A percentile compares a stretch with the other conserved stretches of the same genome.
Conservation (phyloP, 163 green algal species). For the Trebouxia gelatinosa region DNA sequence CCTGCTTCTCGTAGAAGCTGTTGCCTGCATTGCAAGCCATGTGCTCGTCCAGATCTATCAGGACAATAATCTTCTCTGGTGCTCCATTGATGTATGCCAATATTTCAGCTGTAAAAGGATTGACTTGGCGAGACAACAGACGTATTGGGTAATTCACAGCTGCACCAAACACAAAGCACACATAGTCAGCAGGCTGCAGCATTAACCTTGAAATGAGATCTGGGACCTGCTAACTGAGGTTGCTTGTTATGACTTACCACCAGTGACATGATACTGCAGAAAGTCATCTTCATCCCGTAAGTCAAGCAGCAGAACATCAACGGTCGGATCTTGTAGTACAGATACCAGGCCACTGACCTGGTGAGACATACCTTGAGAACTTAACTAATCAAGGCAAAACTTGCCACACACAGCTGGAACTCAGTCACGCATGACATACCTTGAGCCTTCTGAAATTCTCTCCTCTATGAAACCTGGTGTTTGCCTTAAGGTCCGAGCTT, state of each 20-base stretch:
- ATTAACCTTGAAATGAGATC: background rate
- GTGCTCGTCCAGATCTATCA: conserved; percentile 24
- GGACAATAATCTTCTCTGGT: conserved; percentile 26
- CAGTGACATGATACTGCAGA: background rate
- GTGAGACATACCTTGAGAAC: too few species aligned
- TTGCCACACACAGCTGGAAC: background rate
- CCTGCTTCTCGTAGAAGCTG: conserved; percentile 30
- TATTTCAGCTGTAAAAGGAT: conserved; percentile 30
- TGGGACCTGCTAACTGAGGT: background rate
- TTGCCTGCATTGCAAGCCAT: conserved; percentile 29
- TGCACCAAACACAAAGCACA: background rate
- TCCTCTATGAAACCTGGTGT: conserved; percentile 24
- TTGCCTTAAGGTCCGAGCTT: conserved; percentile 6
- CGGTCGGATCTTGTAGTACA: background rate
- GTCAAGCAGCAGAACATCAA: conserved; percentile 23
- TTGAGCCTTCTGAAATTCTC: conserved; percentile 29
- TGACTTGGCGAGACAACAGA: conserved; percentile 4
- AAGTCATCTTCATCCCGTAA: conserved; percentile 25
- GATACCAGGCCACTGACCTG: background rate
- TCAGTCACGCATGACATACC: background rate
- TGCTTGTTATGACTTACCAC: background rate
- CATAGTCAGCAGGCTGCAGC: background rate
- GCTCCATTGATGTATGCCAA: conserved; percentile 19
- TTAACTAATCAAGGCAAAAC: too few species aligned
- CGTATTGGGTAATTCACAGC: conserved; percentile 25